These are phyloP conservation scores for Diplodia mutila DNA, from an alignment of 2,329 filamentous ascomycete species.

Conservation along the genomic window DNA sequence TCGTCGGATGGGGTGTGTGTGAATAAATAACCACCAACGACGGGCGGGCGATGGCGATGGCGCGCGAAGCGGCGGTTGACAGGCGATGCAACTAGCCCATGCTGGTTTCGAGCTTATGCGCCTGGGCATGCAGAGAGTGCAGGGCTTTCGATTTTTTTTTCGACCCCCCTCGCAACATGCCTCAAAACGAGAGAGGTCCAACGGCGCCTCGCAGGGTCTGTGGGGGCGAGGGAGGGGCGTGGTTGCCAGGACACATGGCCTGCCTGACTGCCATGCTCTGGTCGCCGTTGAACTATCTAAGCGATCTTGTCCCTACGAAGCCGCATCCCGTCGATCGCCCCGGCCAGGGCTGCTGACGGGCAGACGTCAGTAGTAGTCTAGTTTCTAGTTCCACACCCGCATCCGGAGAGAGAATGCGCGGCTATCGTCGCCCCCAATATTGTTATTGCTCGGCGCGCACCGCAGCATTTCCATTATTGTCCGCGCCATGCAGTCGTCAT, in stretches of 20 bases:
- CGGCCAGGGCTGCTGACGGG: neutral
- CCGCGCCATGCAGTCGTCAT: slow-evolving; percentile 3
- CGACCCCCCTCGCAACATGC: neutral
- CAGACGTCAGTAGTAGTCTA: neutral
- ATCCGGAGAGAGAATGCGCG: slow-evolving; percentile 17
- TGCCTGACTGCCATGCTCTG: slow-evolving; percentile 3
- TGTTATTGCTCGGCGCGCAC: slow-evolving; percentile 1
- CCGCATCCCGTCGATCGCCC: neutral
- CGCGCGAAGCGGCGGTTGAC: neutral
- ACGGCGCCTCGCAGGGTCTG: too few relatives aligned
- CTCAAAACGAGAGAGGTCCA: slow-evolving; percentile 1
- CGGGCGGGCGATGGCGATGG: neutral
- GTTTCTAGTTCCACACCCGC: neutral
- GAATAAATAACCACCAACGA: neutral
- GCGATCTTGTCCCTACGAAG: slow-evolving; percentile 10
- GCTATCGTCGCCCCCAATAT: slow-evolving; percentile 12
- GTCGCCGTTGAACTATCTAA: slow-evolving; percentile 18
- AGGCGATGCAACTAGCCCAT: slow-evolving; percentile 7
- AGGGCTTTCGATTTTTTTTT: neutral
- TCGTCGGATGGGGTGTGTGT: neutral
- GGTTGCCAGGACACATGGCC: neutral
- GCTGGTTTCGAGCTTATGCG: slow-evolving; percentile 18
- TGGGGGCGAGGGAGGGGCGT: neutral
- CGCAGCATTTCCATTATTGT: neutral
- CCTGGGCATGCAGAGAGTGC: neutral